phyloP scores from a whole-genome alignment of 2,329 filamentous ascomycete species.

The Byssochlamys sp. region DNA sequence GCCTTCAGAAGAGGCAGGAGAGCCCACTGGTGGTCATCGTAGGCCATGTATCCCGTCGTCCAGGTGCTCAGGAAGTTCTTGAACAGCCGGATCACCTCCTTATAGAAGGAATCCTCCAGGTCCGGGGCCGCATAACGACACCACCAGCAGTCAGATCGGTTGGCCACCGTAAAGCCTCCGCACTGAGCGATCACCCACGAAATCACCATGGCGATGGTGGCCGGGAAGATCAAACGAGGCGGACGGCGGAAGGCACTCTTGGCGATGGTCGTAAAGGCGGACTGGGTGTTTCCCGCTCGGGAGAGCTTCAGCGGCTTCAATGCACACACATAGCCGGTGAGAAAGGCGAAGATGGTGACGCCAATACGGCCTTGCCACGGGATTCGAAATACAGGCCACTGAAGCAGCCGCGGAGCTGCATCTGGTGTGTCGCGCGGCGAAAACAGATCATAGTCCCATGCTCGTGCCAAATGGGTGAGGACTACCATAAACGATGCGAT shows the following conservation, averaged over 20 bases:
- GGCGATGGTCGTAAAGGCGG: constrained; percentile 40
- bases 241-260: constrained; percentile 47
- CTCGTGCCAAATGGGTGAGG: constrained; percentile 44
- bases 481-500: constrained; percentile 47
- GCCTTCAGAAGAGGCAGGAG: constrained; percentile 42
- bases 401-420: constrained; percentile 37
- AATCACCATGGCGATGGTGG: constrained; percentile 42
- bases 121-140: constrained; percentile 42
- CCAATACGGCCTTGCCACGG: constrained; percentile 46
- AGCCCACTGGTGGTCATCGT: constrained; percentile 49
- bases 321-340: constrained; percentile 49
- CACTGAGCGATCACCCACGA: constrained; percentile 43
- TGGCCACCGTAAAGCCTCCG: constrained; percentile 41
- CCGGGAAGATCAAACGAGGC: constrained; percentile 43
- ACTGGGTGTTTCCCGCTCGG: constrained; percentile 36
- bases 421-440: constrained; percentile 38
- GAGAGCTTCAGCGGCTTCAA: constrained; percentile 46
- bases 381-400: constrained; percentile 46
- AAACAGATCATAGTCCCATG: constrained; percentile 45
- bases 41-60: constrained; percentile 43
- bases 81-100: constrained; percentile 38
- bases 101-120: constrained; percentile 33
- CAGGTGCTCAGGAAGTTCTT: constrained; percentile 40
- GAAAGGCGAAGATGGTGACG: constrained; percentile 48
- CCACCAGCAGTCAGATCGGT: constrained; percentile 43